These are phyloP conservation scores for Elongisporangium senticosum DNA, from an alignment of 352 stramenopile genomes.

Conservation along the genomic window DNA sequence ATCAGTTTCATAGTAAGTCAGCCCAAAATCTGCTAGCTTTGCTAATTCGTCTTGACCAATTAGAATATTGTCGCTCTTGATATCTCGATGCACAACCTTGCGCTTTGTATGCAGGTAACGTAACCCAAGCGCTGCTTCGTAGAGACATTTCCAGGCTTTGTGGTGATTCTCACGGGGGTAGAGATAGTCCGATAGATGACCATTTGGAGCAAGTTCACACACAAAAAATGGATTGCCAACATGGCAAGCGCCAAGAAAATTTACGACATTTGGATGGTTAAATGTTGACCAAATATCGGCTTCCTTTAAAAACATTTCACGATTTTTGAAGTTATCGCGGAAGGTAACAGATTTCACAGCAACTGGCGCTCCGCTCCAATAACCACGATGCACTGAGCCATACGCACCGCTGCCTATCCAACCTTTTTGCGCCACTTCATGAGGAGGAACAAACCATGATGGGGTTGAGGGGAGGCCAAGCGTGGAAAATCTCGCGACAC, in stretches of 20 bases:
- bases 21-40: neutral
- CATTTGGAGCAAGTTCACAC: neutral
- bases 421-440: no score
- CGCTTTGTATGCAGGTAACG: neutral
- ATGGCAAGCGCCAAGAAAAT: neutral
- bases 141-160: neutral
- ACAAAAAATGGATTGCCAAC: conserved; percentile 1
- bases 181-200: neutral
- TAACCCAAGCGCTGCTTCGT: conserved; percentile 1
- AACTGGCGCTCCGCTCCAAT: no score
- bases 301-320: no score
- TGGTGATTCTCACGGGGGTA: neutral
- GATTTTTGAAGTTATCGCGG: no score
- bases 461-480: no score
- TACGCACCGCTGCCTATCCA: no score
- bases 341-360: no score
- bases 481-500: no score
- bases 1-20: neutral
- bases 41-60: neutral
- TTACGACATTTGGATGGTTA: neutral
- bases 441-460: no score
- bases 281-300: neutral
- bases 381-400: no score
- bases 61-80: neutral
- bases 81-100: neutral